Percentiles rank a stretch among this genome's conserved stretches.
These are phyloP conservation scores for Mallotus repandus DNA, from an alignment of 441 rosid genomes.

Conservation along the genomic window DNA sequence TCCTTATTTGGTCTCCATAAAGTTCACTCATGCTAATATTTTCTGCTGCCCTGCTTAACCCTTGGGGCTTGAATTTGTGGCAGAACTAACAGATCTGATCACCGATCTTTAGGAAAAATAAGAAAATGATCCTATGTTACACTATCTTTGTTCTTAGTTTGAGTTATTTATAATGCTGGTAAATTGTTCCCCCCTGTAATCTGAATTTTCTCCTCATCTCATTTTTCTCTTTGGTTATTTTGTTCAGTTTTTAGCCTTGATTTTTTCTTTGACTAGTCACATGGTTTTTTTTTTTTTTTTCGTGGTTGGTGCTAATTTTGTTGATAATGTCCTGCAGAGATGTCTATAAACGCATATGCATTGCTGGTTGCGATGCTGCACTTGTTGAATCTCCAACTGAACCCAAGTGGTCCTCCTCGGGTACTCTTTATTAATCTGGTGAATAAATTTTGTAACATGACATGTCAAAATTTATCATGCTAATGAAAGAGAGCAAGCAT, in stretches of 20 bases:
- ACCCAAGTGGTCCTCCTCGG: constrained; percentile 89
- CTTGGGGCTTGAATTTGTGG: too few relatives aligned
- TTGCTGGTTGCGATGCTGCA: constrained; percentile 73
- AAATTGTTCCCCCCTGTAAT: not conserved
- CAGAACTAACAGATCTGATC: too few relatives aligned
- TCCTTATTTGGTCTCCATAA: too few relatives aligned
- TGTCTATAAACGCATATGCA: constrained; percentile 58
- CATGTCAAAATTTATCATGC: constrained; percentile 8
- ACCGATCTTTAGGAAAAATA: too few relatives aligned
- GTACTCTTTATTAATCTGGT: constrained; percentile 30
- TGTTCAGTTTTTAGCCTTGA: not conserved
- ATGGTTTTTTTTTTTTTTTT: not conserved
- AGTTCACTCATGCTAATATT: too few relatives aligned
- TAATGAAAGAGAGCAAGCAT: not conserved
- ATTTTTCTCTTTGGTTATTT: constrained; percentile 9
- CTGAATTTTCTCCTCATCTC: not conserved
- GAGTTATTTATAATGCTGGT: constrained; percentile 3
- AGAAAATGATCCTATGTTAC: too few relatives aligned
- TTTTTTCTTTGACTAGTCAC: not conserved
- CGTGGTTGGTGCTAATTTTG: constrained; percentile 15
- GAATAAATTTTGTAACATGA: not conserved
- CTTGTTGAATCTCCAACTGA: constrained; percentile 84
- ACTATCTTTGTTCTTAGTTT: too few relatives aligned
- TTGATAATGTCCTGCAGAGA: constrained; percentile 49
- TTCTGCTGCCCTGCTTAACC: too few relatives aligned